phyloP scores from a whole-genome alignment of 1,284 basidiomycete genomes.

The Cryptococcus sp. region DNA sequence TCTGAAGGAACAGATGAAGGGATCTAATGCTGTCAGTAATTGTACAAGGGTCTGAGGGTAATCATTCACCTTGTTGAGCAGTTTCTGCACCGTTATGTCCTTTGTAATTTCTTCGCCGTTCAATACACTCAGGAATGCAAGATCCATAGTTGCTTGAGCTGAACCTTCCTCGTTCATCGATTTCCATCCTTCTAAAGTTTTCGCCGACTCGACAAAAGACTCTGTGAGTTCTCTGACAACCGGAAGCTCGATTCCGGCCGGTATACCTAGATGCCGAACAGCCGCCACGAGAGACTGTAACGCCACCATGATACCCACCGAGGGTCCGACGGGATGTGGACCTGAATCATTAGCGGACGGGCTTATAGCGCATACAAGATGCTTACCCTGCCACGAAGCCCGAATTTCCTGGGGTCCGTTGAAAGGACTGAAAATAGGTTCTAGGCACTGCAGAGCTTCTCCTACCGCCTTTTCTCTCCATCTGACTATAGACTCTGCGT shows the following conservation, averaged over 20 bases:
- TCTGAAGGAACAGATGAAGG: slow-evolving; percentile 2
- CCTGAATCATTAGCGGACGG: slow-evolving; percentile 4
- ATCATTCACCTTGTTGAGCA: slow-evolving; percentile 21
- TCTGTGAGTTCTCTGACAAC: slow-evolving; percentile 20
- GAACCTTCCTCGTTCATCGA: slow-evolving; percentile 9
- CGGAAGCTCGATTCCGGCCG: slow-evolving; percentile 18
- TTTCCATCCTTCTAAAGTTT: slow-evolving; percentile 27
- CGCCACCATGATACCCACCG: slow-evolving; percentile 21
- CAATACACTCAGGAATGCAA: slow-evolving; percentile 30
- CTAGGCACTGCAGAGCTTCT: slow-evolving; percentile 16
- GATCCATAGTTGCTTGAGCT: slow-evolving; percentile 32
- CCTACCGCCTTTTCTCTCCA: slow-evolving; percentile 25
- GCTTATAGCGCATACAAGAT: not conserved
- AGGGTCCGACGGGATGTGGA: slow-evolving; percentile 25
- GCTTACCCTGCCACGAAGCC: slow-evolving; percentile 34
- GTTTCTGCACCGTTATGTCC: slow-evolving; percentile 15
- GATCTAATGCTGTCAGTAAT: slow-evolving; percentile 3
- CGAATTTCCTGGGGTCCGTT: slow-evolving; percentile 20
- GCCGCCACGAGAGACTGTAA: slow-evolving; percentile 34
- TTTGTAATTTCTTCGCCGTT: slow-evolving; percentile 13
- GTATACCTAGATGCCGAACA: slow-evolving; percentile 31
- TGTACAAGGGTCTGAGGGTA: not conserved
- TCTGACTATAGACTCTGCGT: slow-evolving; percentile 23
- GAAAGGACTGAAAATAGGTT: slow-evolving; percentile 22
- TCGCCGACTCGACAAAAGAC: slow-evolving; percentile 18